Base-by-base conservation (phyloP, 768 basidiomycete species). In the Suillus brevipes region DNA sequence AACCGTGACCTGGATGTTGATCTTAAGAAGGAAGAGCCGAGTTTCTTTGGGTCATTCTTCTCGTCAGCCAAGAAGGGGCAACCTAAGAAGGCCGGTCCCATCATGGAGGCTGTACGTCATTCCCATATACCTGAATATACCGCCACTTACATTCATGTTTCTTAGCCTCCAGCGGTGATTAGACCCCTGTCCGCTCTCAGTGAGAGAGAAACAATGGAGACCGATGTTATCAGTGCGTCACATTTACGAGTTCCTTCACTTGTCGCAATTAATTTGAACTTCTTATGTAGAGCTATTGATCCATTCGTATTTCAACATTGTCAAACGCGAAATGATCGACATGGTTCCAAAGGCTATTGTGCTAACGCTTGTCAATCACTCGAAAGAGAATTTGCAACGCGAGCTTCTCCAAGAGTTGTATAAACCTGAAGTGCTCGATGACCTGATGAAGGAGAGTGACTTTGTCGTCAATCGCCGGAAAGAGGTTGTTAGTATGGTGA, bases 271-370 rank as follows among this genome's bases (percentile, higher is more conserved):
- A 20, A 70, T n/a, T 47, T 20, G 42, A 38, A 43, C 37, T 67
- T 6, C 56, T 52, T 12, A 14, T 47, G 37, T 73, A 96, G 95
- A 99, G 78, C 85, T 98, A 56, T 88, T 99, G 73, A 99, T 99
- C 71, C 86, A 92, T 75, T 97, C 95, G 5, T 98, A 98, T 79
- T 98, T 92, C 84, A 95, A 97, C 80, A 95, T 98, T 69, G 94
- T 98, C 63, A 99, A 99, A 81, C 90, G 96, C 65, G 97, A 98
- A 79, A 95, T 99, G 92, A 99, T 99, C 72, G 97, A 99, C 78
- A 97, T 97, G 95, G 93, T 99, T 31, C 97, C 97, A 9, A 99
- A 99, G 78, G 94, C 94, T 20, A 94, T 97, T 75, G 88, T 91
- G 12, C 80, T 92, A 68, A 98, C 94, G 18, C 87, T 99, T 42